Evolutionary conservation across 129 eudicot genomes (phyloP), one percentile per base, ranked within the genome.

Genomic region (Kitagawia praeruptora): DNA sequence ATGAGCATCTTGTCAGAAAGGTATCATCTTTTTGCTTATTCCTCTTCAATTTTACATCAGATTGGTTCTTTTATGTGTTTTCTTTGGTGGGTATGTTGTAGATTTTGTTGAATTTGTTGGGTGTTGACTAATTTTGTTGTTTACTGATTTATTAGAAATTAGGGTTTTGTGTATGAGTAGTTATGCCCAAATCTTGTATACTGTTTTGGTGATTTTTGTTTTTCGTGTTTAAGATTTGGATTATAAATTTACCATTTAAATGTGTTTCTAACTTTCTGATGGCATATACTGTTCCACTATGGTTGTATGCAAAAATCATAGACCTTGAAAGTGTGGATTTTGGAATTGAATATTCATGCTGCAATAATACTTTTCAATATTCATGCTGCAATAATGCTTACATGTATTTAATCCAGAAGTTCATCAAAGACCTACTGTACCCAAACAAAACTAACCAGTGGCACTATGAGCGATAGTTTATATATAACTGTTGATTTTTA

Each of bases 1-100:
- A 89, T n/a, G 88, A 89, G 41, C 93, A 89, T 75, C 90, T 84
- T 27, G 83, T 75, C 69, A 83, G 93, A 53, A 83, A 74, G 83
- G 90, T 89, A 79, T 5, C 61, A 47, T 23, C 69, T 61, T 73
- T 28, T 31, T 66, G 2, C 34, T 6, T 21, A 27, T 71, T 42
- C 64, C 64, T 44, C 45, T 39, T 3, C 21, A 7, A 39, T 39
- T 70, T 39, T 18, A 10, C 23, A n/a, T 67, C 73, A 67, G 73
- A 67, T 27, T 34, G 40, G 31, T 67, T 67, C 34, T 61, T 61
- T 25, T n/a, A 0, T 5, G 15, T 61, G 42, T 12, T 67, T 31
- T 67, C 3, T 31, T 67, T 67, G 5, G 41, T 67, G 69, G 69
- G 69, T 34, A 34, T 1, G 73, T 67, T 67, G 21, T 67, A 11